Base-by-base conservation (phyloP, 306 rosid genomes). In the Prunus mume region DNA sequence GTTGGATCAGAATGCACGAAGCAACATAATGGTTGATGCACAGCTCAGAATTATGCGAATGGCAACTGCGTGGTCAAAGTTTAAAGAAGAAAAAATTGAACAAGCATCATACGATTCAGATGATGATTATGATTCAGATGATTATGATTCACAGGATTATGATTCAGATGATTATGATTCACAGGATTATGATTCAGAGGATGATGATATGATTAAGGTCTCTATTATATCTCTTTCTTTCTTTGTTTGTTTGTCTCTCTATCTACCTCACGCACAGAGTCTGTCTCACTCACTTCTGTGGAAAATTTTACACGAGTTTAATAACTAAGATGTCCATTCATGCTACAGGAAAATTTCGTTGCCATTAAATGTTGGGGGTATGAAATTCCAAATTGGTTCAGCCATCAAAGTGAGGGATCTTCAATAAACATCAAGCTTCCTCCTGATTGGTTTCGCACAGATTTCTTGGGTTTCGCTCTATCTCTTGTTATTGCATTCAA, bases 401-500 rank as follows among this genome's bases (percentile, higher is more conserved):
- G 10, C 47, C 14, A 34, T 25, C 76, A 68, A 18, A 74, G 20
- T 12, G 76, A 69, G 45, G 76, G 83, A 2, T 51, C 47, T 60
- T 61, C 72, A 8, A 41, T 68, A 32, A 69, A 38, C 5, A 34
- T 34, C 8, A 34, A 34, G 38, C 38, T 34, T 34, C 38, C 38
- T 5, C 38, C 38, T 34, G 8, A 74, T 69, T 74, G 83, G 83
- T 54, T 2, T 22, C 1, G 15, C 27, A 0, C 34, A 13, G 45
- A 58, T 11, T 68, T 80, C 75, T 20, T 80, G 71, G 83, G 83
- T 62, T 68, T 80, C 8, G 66, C 79, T 58, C 34, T 80, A 3
- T 74, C 76, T 15, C 43, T 7, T 19, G 79, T 72, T 43, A 65
- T 24, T n/a, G 51, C 32, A 60, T 56, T 50, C 3, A 3, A 45